phyloP scores from a whole-genome alignment of 306 rosid genomes.

The Lathyrus oleraceus region DNA sequence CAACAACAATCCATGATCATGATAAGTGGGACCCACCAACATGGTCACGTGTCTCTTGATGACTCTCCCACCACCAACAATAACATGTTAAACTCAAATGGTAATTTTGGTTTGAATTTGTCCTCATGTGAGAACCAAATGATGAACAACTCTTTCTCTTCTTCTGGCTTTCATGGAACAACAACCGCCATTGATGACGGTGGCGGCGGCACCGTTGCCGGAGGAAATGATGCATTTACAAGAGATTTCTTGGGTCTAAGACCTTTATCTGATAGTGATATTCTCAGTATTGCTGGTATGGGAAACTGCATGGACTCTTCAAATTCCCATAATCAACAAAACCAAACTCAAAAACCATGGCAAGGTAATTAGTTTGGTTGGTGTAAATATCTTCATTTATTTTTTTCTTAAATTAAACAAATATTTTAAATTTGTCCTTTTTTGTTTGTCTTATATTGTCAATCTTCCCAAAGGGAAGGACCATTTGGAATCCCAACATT shows the following conservation, averaged over 20 bases:
- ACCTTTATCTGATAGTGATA: slow-evolving; percentile 68
- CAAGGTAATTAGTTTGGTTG: slow-evolving; percentile 47
- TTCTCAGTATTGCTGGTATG: slow-evolving; percentile 67
- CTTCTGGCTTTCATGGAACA: slow-evolving; percentile 41
- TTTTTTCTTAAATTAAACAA: neutral
- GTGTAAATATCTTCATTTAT: neutral
- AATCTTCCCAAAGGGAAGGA: slow-evolving; percentile 59
- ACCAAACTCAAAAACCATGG: slow-evolving; percentile 68
- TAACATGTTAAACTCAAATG: neutral
- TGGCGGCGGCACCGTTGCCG: slow-evolving; percentile 2
- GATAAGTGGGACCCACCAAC: slow-evolving; percentile 44
- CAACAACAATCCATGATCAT: slow-evolving; percentile 19
- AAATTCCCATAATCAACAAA: slow-evolving; percentile 37
- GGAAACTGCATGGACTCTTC: slow-evolving; percentile 53
- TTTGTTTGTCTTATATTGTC: slow-evolving; percentile 15
- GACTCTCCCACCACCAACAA: neutral
- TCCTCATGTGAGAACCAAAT: slow-evolving; percentile 11
- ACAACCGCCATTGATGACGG: neutral
- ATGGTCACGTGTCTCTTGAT: slow-evolving; percentile 54
- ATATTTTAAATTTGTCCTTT: neutral
- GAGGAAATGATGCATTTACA: slow-evolving; percentile 54
- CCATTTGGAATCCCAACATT: slow-evolving; percentile 34
- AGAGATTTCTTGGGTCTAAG: slow-evolving; percentile 86
- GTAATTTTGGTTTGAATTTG: slow-evolving; percentile 41
- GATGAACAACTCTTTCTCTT: slow-evolving; percentile 40